phyloP scores from a whole-genome alignment of 495 filamentous ascomycete genomes.

The Aspergillus nanangensis region DNA sequence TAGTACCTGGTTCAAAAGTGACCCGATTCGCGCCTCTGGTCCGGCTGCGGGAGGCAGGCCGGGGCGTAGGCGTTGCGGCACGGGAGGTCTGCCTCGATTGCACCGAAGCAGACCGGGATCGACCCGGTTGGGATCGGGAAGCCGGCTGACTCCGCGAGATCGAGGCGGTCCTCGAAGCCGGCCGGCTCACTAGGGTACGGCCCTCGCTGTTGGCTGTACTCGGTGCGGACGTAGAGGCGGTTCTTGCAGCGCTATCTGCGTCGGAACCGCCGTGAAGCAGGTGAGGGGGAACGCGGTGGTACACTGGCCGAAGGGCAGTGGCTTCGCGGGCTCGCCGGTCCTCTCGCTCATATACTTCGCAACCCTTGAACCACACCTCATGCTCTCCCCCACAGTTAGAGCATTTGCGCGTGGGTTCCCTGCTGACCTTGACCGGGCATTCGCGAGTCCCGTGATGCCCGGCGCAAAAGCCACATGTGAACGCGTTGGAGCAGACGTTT shows the following conservation, averaged over 20 bases:
- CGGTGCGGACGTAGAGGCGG: too few species aligned
- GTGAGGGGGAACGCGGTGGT: not conserved
- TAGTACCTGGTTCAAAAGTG: too few species aligned
- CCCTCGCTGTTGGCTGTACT: not conserved
- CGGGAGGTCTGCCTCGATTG: too few species aligned
- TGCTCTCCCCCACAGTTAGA: not conserved
- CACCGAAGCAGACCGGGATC: too few species aligned
- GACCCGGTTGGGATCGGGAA: too few species aligned
- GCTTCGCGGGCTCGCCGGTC: not conserved
- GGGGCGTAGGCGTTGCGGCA: too few species aligned
- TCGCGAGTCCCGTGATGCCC: not conserved
- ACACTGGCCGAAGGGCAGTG: not conserved
- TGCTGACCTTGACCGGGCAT: not conserved
- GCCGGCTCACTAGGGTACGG: too few species aligned
- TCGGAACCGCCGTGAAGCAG: not conserved
- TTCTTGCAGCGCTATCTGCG: not conserved
- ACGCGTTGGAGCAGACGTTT: not conserved
- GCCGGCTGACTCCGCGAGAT: too few species aligned
- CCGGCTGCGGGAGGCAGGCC: too few species aligned
- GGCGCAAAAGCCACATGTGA: not conserved
- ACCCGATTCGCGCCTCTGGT: too few species aligned
- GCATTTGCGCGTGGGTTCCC: not conserved
- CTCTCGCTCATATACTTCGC: not conserved
- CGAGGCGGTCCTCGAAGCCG: too few species aligned
- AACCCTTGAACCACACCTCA: not conserved